Evolutionary conservation across 148 eudicot species (phyloP), one percentile per base, ranked within the genome.

Genomic region (Beta vulgaris): DNA sequence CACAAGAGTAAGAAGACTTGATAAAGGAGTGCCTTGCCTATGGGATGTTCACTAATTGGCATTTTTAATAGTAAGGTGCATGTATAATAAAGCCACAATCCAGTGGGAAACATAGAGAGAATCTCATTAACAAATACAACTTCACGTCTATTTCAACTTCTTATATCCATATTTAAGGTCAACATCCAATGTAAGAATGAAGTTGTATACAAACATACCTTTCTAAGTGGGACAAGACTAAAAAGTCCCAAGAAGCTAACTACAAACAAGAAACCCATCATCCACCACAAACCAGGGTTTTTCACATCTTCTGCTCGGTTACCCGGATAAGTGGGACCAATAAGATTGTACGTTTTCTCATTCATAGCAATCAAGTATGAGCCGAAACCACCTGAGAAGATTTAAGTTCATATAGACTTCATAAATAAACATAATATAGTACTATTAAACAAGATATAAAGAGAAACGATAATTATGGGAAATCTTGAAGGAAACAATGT

Each of bases 191-290:
- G 32, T 67, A 42, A 44, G 35, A 78, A 39, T 35, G 53, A 53
- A 19, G 60, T 66, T 16, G 39, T 3, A 7, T 18, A 72, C 11
- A 40, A 25, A 76, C 59, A 35, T 85, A 91, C 98, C 97, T 93
- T 93, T 7, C 98, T 90, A 67, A 93, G 97, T 31, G 98, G 97
- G 73, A 91, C 95, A 53, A 93, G 97, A 81, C 97, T 90, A 76
- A 93, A 93, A 68, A 93, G 83, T 58, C 98, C 98, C 63, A 93
- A 86, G 81, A 93, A 93, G 81, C 97, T 91, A 79, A 93, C 98
- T 78, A 93, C 89, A 78, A 90, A 90, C 58, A 91, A 48, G 76
- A 93, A 93, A 25, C 97, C 98, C 44, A 86, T 91, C 95, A 93
- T 93, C 98, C 98, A 93, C 86, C 86, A 85, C 76, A 93, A 75